phyloP scores from a whole-genome alignment of 2,329 filamentous ascomycete species.

The Metarhizium robertsii region DNA sequence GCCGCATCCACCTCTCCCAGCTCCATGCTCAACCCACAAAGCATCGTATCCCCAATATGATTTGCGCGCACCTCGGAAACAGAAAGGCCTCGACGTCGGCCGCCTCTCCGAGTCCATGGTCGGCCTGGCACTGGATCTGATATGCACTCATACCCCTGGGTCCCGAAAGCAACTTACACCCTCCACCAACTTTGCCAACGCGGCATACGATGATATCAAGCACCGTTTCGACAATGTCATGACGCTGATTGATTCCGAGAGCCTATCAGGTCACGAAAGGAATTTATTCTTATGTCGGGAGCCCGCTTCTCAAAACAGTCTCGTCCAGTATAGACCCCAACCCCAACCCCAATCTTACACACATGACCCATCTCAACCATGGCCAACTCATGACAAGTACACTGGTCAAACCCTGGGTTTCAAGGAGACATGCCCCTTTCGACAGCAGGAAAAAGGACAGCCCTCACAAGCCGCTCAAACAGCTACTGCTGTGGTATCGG shows the following conservation, averaged over 20 bases:
- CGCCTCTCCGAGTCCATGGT: slow-evolving; percentile 22
- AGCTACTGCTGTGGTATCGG: slow-evolving; percentile 24
- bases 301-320: neutral
- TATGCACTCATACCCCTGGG: slow-evolving; percentile 15
- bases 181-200: slow-evolving; percentile 13
- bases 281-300: slow-evolving; percentile 33
- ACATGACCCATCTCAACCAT: neutral
- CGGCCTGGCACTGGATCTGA: slow-evolving; percentile 31
- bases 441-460: neutral
- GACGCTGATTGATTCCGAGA: slow-evolving; percentile 61
- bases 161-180: neutral
- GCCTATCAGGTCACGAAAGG: slow-evolving; percentile 40
- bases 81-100: neutral
- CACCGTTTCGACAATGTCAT: slow-evolving; percentile 58
- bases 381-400: neutral
- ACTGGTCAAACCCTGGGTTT: neutral
- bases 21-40: neutral
- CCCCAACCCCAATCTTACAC: neutral
- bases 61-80: neutral
- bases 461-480: slow-evolving; percentile 3
- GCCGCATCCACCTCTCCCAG: neutral
- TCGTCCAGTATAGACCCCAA: neutral
- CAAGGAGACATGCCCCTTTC: neutral
- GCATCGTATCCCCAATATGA: neutral
- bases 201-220: slow-evolving; percentile 46